A percentile compares a stretch with the other conserved stretches of the same genome.
phyloP scores from a whole-genome alignment of 2,329 filamentous ascomycete species.

The Fusarium sp. region DNA sequence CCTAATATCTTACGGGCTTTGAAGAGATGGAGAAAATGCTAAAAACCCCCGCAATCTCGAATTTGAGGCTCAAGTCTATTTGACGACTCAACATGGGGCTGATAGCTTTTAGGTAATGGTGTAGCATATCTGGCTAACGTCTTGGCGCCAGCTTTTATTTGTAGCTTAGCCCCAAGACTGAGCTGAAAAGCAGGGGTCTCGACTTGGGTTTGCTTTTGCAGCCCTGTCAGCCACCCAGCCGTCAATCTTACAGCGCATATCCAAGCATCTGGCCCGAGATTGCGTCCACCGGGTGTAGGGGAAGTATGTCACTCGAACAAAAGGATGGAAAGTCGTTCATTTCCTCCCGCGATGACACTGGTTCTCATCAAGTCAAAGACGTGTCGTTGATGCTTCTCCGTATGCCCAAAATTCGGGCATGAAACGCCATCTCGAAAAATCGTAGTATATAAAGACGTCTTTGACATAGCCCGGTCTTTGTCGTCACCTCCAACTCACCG shows the following conservation, averaged over 20 bases:
- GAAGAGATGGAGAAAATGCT: too few relatives aligned
- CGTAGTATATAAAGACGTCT: neutral
- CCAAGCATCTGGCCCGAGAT: neutral
- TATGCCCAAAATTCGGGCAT: neutral
- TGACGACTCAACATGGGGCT: neutral
- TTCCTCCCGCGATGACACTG: neutral
- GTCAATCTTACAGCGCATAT: conserved; percentile 1
- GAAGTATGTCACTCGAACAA: neutral
- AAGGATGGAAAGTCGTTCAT: neutral
- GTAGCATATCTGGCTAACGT: neutral
- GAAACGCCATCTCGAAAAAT: too few relatives aligned
- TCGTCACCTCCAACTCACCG: neutral
- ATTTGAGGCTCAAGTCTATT: conserved; percentile 7
- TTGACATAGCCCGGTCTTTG: neutral
- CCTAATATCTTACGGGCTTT: too few relatives aligned
- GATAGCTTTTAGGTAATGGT: conserved; percentile 3
- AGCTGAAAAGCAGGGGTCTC: conserved; percentile 6
- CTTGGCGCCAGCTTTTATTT: conserved; percentile 18
- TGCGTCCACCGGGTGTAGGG: neutral
- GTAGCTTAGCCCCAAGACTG: conserved; percentile 18
- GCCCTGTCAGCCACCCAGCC: conserved; percentile 2
- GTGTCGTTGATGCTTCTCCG: neutral
- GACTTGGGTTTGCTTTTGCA: conserved; percentile 1
- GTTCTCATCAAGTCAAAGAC: neutral
- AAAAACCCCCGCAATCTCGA: neutral